phyloP scores from a whole-genome alignment of 1,284 basidiomycete species.

The Fistulina hepatica region DNA sequence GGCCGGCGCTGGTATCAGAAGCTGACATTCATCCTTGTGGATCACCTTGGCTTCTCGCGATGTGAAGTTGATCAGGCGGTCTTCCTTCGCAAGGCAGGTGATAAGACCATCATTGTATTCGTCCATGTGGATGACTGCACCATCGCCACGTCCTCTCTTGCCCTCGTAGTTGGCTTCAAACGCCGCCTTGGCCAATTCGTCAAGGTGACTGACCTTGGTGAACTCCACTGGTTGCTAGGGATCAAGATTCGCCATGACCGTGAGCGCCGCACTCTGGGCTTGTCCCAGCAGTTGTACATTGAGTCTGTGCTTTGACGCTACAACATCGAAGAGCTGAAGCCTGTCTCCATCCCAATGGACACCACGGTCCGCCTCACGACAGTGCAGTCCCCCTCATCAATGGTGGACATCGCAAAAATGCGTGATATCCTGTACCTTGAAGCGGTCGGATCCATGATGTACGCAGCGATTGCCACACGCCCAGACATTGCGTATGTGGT shows the following conservation, averaged over 20 bases:
- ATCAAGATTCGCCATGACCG: constrained; percentile 11
- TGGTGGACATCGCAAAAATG: constrained; percentile 9
- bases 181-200: constrained; percentile 4
- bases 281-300: constrained; percentile 19
- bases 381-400: constrained; percentile 8
- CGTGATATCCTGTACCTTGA: constrained; percentile 11
- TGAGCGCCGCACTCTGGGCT: constrained; percentile 5
- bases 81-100: constrained; percentile 6
- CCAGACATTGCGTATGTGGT: constrained; percentile 11
- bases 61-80: constrained; percentile 3
- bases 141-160: too few relatives aligned
- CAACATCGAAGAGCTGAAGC: constrained; percentile 10
- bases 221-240: constrained; percentile 11
- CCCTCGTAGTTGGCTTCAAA: too few relatives aligned
- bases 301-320: constrained; percentile 13
- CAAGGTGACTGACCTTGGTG: constrained; percentile 15
- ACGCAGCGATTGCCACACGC: constrained; percentile 5
- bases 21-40: too few relatives aligned
- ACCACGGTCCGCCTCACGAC: constrained; percentile 7
- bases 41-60: constrained; percentile 10
- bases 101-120: constrained; percentile 9
- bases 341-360: constrained; percentile 15
- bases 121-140: constrained; percentile 13
- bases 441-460: constrained; percentile 9
- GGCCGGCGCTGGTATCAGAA: constrained; percentile 16